Evolutionary conservation across 2,329 filamentous ascomycete species (phyloP).

Genomic region (Neofusicoccum umdonicola): DNA sequence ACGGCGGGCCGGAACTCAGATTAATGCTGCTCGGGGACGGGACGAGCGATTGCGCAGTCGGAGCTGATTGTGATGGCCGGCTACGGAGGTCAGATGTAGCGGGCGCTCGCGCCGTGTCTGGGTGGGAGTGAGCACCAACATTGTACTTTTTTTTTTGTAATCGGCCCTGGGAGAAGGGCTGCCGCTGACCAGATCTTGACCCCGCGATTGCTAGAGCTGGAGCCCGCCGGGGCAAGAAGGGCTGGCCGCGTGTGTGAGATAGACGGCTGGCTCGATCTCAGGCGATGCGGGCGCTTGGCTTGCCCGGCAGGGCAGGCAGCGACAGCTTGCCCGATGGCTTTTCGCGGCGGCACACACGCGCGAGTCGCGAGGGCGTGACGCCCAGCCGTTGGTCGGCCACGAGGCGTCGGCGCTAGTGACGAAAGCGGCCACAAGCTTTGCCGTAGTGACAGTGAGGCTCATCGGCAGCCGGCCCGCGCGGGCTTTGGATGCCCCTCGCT

Average conservation of each 20-base stretch:
- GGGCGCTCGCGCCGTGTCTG: too few relatives aligned
- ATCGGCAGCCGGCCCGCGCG: slow-evolving; percentile 2
- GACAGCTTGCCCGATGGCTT: background rate
- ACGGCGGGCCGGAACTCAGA: background rate
- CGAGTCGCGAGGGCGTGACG: too few relatives aligned
- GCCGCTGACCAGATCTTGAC: background rate
- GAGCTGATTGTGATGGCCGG: background rate
- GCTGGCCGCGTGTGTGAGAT: background rate
- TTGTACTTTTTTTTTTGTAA: background rate
- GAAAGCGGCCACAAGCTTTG: background rate
- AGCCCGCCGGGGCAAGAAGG: background rate
- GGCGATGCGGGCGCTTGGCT: background rate
- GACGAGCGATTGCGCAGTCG: background rate
- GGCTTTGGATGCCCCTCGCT: too few relatives aligned
- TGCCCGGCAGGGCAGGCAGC: background rate
- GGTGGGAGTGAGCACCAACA: too few relatives aligned
- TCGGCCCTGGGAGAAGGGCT: background rate
- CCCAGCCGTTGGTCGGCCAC: background rate
- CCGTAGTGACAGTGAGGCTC: slow-evolving; percentile 2
- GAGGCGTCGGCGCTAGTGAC: slow-evolving; percentile 1
- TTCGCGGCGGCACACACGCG: background rate
- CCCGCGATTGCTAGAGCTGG: background rate
- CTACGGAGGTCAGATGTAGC: background rate
- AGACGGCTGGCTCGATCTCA: background rate
- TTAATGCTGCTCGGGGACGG: background rate